A percentile compares a stretch with the other conserved stretches of the same genome.
phyloP scores from a whole-genome alignment of 148 eudicot genomes.

The Rhododendron mucronatum region DNA sequence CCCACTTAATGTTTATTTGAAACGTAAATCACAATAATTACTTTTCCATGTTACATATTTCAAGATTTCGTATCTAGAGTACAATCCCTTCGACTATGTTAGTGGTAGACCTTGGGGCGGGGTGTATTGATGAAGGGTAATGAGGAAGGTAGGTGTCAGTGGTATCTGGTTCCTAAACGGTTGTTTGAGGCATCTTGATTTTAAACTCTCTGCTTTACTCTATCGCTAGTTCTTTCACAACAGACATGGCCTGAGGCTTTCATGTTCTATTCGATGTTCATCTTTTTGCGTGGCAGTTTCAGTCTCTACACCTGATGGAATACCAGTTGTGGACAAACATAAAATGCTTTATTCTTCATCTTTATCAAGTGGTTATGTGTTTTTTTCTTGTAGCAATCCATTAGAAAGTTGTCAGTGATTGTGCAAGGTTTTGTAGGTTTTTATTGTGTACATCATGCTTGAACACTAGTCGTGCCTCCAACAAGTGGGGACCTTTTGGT shows the following conservation, averaged over 20 bases:
- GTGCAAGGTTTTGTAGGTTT: not conserved
- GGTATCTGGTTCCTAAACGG: not conserved
- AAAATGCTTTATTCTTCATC: not conserved
- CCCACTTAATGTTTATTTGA: not conserved
- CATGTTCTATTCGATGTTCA: not conserved
- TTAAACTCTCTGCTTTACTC: not conserved
- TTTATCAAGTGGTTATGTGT: not conserved
- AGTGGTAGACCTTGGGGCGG: not conserved
- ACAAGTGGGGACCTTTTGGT: not conserved
- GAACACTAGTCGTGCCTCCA: not conserved
- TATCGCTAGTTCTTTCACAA: not conserved
- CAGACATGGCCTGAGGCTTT: not conserved
- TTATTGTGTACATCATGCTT: not conserved
- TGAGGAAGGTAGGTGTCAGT: not conserved
- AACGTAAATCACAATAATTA: not conserved
- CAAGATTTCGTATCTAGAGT: not conserved
- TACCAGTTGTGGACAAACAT: not conserved
- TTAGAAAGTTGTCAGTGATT: not conserved
- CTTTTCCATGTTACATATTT: not conserved
- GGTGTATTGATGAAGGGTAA: not conserved
- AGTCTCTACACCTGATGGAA: not conserved
- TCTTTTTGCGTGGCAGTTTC: not conserved
- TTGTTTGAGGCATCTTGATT: not conserved
- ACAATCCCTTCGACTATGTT: not conserved
- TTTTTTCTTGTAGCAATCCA: not conserved